Base-by-base conservation (phyloP, 2,329 filamentous ascomycete genomes). In the Exophiala viscosa region DNA sequence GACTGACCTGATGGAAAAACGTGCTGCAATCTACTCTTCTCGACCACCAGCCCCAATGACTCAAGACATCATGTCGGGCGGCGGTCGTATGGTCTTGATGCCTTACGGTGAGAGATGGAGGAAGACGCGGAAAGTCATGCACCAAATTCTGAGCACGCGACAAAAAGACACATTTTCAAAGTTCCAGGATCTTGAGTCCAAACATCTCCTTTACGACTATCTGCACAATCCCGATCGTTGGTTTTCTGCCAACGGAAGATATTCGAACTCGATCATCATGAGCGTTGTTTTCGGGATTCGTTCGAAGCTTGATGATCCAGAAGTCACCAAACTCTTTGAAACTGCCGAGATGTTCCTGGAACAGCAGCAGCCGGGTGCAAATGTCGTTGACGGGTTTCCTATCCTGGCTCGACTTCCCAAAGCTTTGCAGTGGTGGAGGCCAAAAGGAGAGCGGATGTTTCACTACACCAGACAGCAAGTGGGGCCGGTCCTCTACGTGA, bases 231-330 rank as follows among this genome's bases (percentile, higher is more conserved):
- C 53, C 1, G 44, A 59, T 10, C 31, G 43, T 1, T 74, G 71
- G 71, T 72, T 67, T 45, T 50, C 54, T 4, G 69, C 73, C 48
- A 67, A 73, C 50, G 70, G 69, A 54, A 66, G 69, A 17, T 75
- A 70, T 56, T 62, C 70, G 7, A 69, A 68, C 48, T 66, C 66
- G 0, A 65, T 73, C 10, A 61, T 73, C 7, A 62, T 69, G 54
- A 64, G 66, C 9, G 68, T 79, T 2, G 69, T 75, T 3, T 80
- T 78, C 56, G 76, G 77, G 0, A 73, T 75, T 48, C 71, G 75
- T 3, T 73, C 76, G 33, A 36, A 35, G 20, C 71, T 55, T 13
- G 47, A 51, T 14, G 52, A 55, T 23, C 51, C 47, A 7, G 39
- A 69, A 52, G 61, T 66, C 2, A 59, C 48, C 4, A 45, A 64